Conservation (phyloP, 73 alveolate species). For the Stentor roeselii region DNA sequence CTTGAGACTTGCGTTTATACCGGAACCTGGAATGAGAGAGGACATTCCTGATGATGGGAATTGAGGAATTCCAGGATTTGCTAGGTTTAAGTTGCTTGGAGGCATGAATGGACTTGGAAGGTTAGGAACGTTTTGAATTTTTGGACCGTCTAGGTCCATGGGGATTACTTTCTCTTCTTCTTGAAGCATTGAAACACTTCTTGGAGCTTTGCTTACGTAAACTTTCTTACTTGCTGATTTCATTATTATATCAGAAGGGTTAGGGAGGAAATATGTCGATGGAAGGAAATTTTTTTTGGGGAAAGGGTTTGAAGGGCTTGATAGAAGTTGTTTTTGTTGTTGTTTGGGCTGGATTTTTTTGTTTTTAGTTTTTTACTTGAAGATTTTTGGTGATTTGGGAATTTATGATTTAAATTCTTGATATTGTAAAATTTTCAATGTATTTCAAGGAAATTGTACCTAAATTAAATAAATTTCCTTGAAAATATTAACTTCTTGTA, state of each 20-base stretch:
- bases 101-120: not conserved
- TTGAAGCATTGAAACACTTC: not conserved
- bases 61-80: not conserved
- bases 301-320: no score
- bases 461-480: no score
- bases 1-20: not conserved
- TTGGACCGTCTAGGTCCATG: not conserved
- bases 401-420: no score
- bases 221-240: constrained; percentile 18
- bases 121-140: not conserved
- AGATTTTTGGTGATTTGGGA: no score
- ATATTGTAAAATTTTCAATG: no score
- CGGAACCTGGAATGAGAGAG: not conserved
- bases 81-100: not conserved
- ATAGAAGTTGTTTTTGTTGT: no score
- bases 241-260: constrained; percentile 2
- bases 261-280: no score
- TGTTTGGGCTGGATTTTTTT: no score
- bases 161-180: constrained; percentile 1
- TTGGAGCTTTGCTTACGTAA: not conserved
- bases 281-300: no score
- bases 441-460: no score
- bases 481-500: no score
- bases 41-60: not conserved
- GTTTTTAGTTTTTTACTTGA: no score